Conservation (phyloP, 148 eudicot genomes). For the Silene conica region DNA sequence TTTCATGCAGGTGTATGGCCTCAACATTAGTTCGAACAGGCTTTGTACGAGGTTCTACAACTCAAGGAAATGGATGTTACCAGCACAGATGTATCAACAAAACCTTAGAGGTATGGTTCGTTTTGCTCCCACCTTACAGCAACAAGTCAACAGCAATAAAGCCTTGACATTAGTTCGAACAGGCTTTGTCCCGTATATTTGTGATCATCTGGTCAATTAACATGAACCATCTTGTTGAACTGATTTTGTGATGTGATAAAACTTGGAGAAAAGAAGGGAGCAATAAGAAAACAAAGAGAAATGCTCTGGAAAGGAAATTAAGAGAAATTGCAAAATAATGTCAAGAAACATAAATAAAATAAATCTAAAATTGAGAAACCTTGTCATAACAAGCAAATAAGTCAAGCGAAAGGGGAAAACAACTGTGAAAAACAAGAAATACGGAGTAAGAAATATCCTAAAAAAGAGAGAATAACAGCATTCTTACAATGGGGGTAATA, state of each 20-base stretch:
- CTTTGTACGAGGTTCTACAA: slow-evolving; percentile 83
- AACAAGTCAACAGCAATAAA: not conserved
- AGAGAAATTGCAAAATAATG: not conserved
- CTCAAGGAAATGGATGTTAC: slow-evolving; percentile 98
- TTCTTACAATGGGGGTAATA: not conserved
- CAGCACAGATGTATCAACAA: slow-evolving; percentile 79
- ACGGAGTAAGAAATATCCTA: not conserved
- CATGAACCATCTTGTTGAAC: not conserved
- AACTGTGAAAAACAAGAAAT: not conserved
- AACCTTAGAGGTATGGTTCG: slow-evolving; percentile 63
- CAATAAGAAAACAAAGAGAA: not conserved
- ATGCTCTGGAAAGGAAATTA: not conserved
- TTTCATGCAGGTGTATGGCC: slow-evolving; percentile 79
- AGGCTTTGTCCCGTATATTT: not conserved
- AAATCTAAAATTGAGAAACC: not conserved
- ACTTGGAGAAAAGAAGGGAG: not conserved
- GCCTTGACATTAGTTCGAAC: not conserved
- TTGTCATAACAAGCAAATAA: not conserved
- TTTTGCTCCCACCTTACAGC: not conserved
- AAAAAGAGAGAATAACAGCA: not conserved
- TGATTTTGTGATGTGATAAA: not conserved
- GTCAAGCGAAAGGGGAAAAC: not conserved
- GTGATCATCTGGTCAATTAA: not conserved
- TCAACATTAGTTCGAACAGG: slow-evolving; percentile 93
- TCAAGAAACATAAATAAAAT: too few relatives aligned